Conservation (phyloP, 2,329 filamentous ascomycete genomes). For the Ustulina deusta region DNA sequence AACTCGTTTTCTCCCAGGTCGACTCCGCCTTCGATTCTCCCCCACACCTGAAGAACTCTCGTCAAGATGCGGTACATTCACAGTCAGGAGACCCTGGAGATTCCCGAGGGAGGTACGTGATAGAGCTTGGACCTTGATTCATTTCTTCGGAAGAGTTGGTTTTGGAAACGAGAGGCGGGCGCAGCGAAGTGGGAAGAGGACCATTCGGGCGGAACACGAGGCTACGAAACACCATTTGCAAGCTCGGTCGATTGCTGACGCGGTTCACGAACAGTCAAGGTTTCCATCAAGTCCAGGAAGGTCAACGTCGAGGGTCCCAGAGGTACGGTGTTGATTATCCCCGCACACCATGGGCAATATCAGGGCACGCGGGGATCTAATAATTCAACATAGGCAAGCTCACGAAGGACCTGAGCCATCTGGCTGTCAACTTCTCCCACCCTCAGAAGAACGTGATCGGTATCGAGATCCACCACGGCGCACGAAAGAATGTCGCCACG, state of each 20-base stretch:
- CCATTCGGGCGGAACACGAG: slow-evolving; percentile 21
- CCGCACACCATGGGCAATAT: slow-evolving; percentile 15
- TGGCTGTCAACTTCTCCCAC: slow-evolving; percentile 94
- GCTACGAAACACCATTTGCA: slow-evolving; percentile 25
- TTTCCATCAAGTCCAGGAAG: slow-evolving; percentile 95
- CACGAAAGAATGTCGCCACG: slow-evolving; percentile 96
- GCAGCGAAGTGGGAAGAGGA: slow-evolving; percentile 10
- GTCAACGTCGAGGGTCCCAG: slow-evolving; percentile 98
- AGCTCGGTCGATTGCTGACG: slow-evolving; percentile 51
- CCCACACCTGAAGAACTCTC: slow-evolving; percentile 59
- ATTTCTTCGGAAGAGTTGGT: slow-evolving; percentile 28
- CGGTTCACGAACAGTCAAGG: slow-evolving; percentile 78
- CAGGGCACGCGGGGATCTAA: slow-evolving; percentile 46
- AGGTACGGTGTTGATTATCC: slow-evolving; percentile 66
- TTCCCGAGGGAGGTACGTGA: slow-evolving; percentile 95
- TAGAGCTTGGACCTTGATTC: slow-evolving; percentile 15
- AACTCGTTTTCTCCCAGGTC: slow-evolving; percentile 42
- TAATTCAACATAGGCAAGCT: slow-evolving; percentile 78
- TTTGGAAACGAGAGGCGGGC: slow-evolving; percentile 8
- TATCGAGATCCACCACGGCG: slow-evolving; percentile 98
- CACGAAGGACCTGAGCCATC: slow-evolving; percentile 93
- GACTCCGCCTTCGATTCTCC: slow-evolving; percentile 56
- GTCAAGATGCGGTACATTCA: slow-evolving; percentile 99
- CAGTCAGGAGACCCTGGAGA: slow-evolving; percentile 93
- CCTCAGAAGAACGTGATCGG: slow-evolving; percentile 88